These are phyloP conservation scores for Mixia osmundae DNA, from an alignment of 1,284 basidiomycete genomes.

Conservation along the genomic window DNA sequence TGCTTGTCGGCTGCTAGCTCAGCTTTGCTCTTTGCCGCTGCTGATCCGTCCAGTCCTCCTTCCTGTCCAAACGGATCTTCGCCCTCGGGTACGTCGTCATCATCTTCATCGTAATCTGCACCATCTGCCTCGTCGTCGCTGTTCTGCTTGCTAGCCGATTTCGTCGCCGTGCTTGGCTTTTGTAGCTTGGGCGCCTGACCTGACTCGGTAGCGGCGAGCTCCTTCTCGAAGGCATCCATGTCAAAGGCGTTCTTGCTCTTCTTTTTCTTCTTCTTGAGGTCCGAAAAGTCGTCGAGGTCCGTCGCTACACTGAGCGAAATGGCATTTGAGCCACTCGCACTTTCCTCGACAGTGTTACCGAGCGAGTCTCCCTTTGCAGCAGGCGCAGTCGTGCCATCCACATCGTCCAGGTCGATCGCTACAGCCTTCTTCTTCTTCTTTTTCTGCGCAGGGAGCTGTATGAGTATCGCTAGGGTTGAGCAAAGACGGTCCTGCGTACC, in stretches of 20 bases:
- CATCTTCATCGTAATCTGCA: slow-evolving; percentile 33
- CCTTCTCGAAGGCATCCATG: slow-evolving; percentile 58
- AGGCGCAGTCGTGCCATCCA: slow-evolving; percentile 10
- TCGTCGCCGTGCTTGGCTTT: slow-evolving; percentile 3
- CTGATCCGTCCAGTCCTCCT: slow-evolving; percentile 28
- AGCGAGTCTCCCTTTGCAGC: slow-evolving; percentile 1
- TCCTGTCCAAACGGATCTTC: slow-evolving; percentile 9
- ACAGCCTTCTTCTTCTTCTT: slow-evolving; percentile 54
- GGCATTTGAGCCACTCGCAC: background rate
- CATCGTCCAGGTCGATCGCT: slow-evolving; percentile 37
- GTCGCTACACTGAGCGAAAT: slow-evolving; percentile 16
- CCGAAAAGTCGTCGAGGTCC: slow-evolving; percentile 24
- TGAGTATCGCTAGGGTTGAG: slow-evolving; percentile 2
- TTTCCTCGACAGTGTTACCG: slow-evolving; percentile 3
- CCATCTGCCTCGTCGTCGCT: slow-evolving; percentile 23
- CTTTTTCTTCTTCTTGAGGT: slow-evolving; percentile 30
- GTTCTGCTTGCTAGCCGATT: slow-evolving; percentile 6
- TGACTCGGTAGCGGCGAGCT: slow-evolving; percentile 33
- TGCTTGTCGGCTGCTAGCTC: slow-evolving; percentile 39
- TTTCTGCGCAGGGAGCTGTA: slow-evolving; percentile 5
- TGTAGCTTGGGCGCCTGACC: slow-evolving; percentile 7
- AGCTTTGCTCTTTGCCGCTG: slow-evolving; percentile 30
- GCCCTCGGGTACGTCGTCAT: slow-evolving; percentile 31
- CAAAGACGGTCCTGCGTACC: slow-evolving; percentile 23
- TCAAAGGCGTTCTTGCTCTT: slow-evolving; percentile 28